Conservation (phyloP, 768 basidiomycete genomes). For the Tylopilus rubrobrunneus region DNA sequence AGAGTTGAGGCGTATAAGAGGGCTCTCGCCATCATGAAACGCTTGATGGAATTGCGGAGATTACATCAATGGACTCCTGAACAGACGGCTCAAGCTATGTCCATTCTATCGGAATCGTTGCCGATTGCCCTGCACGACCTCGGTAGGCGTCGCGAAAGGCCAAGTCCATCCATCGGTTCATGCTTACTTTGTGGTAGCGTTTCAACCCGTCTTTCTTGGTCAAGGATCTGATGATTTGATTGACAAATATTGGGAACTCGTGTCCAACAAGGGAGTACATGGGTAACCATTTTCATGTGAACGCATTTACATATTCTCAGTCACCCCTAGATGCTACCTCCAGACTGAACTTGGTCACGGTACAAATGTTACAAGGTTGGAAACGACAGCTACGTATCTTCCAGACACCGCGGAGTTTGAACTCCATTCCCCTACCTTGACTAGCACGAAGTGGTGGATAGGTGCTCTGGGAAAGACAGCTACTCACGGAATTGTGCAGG, state of each 20-base stretch:
- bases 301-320: neutral
- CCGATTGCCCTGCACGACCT: slow-evolving; percentile 43
- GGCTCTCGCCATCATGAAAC: slow-evolving; percentile 50
- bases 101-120: slow-evolving; percentile 47
- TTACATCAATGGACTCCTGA: slow-evolving; percentile 48
- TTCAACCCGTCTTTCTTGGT: slow-evolving; percentile 61
- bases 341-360: slow-evolving; percentile 82
- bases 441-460: slow-evolving; percentile 82
- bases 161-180: slow-evolving; percentile 25
- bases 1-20: slow-evolving; percentile 54
- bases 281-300: slow-evolving; percentile 31
- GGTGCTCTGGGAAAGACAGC: slow-evolving; percentile 69
- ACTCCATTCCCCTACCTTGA: slow-evolving; percentile 70
- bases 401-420: slow-evolving; percentile 65
- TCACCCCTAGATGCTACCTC: slow-evolving; percentile 51
- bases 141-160: slow-evolving; percentile 21
- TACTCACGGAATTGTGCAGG: slow-evolving; percentile 74
- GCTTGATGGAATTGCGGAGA: slow-evolving; percentile 57
- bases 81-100: slow-evolving; percentile 45
- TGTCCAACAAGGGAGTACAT: slow-evolving; percentile 53
- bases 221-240: slow-evolving; percentile 57
- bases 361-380: slow-evolving; percentile 61
- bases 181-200: slow-evolving; percentile 33
- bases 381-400: slow-evolving; percentile 77
- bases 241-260: slow-evolving; percentile 47